Percentiles rank a stretch among this genome's conserved stretches.
Conservation (phyloP, 2,329 filamentous ascomycete genomes). For the Rosellinia necatrix region DNA sequence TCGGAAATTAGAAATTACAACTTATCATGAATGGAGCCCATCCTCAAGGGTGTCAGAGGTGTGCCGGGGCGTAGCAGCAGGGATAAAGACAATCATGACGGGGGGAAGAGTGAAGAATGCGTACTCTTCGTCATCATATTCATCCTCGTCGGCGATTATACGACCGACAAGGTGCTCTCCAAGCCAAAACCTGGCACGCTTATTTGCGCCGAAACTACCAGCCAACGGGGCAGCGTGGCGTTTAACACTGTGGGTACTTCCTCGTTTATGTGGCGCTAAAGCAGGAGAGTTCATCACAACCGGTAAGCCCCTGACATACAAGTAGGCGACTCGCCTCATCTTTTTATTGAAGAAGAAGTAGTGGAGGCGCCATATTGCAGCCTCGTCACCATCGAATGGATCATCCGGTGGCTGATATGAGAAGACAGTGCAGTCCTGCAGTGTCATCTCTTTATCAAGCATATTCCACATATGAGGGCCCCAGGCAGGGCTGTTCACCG, state of each 20-base stretch:
- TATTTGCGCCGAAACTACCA: conserved; percentile 62
- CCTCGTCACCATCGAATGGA: conserved; percentile 89
- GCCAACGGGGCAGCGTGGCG: conserved; percentile 38
- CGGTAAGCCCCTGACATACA: conserved; percentile 88
- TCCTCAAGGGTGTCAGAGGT: background rate
- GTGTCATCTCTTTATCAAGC: conserved; percentile 91
- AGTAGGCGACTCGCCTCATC: conserved; percentile 89
- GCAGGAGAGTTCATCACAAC: conserved; percentile 58
- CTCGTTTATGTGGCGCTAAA: conserved; percentile 37
- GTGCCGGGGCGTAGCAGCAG: background rate
- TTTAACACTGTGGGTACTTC: conserved; percentile 38
- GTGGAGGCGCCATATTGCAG: conserved; percentile 91
- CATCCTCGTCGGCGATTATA: conserved; percentile 51
- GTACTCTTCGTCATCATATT: conserved; percentile 52
- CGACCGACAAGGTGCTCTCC: conserved; percentile 65
- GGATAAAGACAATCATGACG: background rate
- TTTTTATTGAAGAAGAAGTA: conserved; percentile 98
- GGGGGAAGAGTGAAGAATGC: background rate
- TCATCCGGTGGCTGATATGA: conserved; percentile 88
- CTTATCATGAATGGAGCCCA: background rate
- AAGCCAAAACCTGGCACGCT: conserved; percentile 88
- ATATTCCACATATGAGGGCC: conserved; percentile 88
- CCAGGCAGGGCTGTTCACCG: conserved; percentile 68
- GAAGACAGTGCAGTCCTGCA: conserved; percentile 88
- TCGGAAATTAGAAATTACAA: background rate